Conservation (phyloP, 192 early-diverging fungal genomes). For the Physocladia obscura region DNA sequence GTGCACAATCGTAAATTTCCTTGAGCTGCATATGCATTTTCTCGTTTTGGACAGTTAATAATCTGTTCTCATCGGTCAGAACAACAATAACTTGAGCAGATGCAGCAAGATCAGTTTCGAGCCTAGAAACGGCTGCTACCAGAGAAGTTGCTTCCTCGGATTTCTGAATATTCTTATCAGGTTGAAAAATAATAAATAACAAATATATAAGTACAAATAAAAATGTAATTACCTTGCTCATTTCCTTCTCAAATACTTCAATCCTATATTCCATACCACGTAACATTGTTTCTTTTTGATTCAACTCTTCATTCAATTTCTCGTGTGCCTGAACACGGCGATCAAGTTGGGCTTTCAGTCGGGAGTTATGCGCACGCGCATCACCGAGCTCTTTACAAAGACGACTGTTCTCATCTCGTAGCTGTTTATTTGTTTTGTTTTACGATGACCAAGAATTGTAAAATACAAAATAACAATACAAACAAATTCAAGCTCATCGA, state of each 20-base stretch:
- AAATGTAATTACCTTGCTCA: not conserved
- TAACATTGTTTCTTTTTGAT: not conserved
- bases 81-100: not conserved
- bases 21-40: not conserved
- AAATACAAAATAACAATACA: not conserved
- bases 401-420: not conserved
- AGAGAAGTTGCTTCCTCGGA: not conserved
- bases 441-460: not conserved
- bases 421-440: not conserved
- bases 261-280: not conserved
- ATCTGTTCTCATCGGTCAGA: not conserved
- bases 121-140: not conserved
- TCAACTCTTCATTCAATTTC: not conserved
- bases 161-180: not conserved
- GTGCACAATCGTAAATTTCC: constrained; percentile 7
- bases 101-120: not conserved
- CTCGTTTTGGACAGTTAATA: not conserved
- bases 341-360: not conserved
- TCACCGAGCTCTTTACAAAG: not conserved
- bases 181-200: not conserved
- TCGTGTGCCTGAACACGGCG: not conserved
- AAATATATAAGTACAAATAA: not conserved
- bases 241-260: constrained; percentile 3
- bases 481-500: not conserved
- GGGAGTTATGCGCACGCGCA: not conserved